Percentiles rank a stretch among this genome's conserved stretches.
Conservation (phyloP, 345 rosid species). For the Citrus inodora region DNA sequence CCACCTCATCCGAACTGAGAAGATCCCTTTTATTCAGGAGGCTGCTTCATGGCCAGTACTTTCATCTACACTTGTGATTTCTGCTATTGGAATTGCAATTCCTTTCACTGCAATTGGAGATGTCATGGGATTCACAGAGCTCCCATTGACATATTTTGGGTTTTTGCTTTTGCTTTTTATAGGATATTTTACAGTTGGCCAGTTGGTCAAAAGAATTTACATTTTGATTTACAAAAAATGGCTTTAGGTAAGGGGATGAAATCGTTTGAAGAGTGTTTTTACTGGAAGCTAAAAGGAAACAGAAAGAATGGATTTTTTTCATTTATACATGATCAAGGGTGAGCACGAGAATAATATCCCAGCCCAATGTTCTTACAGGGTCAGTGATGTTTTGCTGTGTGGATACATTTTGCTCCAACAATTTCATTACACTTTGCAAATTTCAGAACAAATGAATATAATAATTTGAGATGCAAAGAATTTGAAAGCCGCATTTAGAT, state of each 20-base stretch:
- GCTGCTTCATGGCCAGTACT: slow-evolving; percentile 63
- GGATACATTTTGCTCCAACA: not conserved
- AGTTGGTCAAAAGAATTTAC: slow-evolving; percentile 55
- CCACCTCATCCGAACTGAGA: slow-evolving; percentile 66
- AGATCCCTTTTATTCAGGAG: slow-evolving; percentile 58
- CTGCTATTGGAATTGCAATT: slow-evolving; percentile 51
- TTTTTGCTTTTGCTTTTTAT: slow-evolving; percentile 56
- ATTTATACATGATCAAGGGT: slow-evolving; percentile 21
- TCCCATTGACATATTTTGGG: slow-evolving; percentile 53
- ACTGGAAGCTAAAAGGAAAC: not conserved
- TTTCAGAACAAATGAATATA: slow-evolving; percentile 20
- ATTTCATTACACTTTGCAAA: slow-evolving; percentile 1
- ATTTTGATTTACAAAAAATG: slow-evolving; percentile 47
- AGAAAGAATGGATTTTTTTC: not conserved
- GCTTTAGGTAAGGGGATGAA: slow-evolving; percentile 32
- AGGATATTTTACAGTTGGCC: slow-evolving; percentile 56
- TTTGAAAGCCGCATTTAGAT: not conserved
- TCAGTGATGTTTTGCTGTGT: not conserved
- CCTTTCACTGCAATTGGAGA: slow-evolving; percentile 39
- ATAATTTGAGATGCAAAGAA: not conserved
- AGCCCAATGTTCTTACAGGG: slow-evolving; percentile 8
- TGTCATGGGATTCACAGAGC: slow-evolving; percentile 37
- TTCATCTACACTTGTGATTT: slow-evolving; percentile 43
- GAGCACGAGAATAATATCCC: not conserved
- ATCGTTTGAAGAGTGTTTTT: not conserved